Percentiles rank a stretch among this genome's conserved stretches.
phyloP scores from a whole-genome alignment of 768 basidiomycete species.

The Mycena vulgaris region DNA sequence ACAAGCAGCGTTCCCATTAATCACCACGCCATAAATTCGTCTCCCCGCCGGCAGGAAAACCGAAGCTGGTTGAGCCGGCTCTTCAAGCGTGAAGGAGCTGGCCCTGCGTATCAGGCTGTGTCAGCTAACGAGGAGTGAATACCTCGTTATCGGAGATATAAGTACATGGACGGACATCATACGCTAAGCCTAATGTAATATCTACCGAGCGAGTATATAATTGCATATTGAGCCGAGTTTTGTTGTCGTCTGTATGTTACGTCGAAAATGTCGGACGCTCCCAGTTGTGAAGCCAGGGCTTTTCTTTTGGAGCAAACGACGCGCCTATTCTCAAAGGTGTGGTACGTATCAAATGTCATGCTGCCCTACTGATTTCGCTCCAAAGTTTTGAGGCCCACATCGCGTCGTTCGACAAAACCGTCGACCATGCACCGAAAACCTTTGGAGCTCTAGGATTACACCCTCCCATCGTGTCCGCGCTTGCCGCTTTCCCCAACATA shows the following conservation, averaged over 20 bases:
- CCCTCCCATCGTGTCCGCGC: slow-evolving; percentile 61
- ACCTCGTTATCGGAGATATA: slow-evolving; percentile 2
- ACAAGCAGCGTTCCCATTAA: slow-evolving; percentile 54
- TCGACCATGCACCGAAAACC: slow-evolving; percentile 21
- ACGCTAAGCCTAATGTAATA: slow-evolving; percentile 12
- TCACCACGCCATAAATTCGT: slow-evolving; percentile 52
- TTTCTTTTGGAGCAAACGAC: background rate
- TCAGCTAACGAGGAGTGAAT: slow-evolving; percentile 52
- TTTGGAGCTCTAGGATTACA: slow-evolving; percentile 72
- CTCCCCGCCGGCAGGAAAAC: slow-evolving; percentile 37
- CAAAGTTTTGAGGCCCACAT: slow-evolving; percentile 41
- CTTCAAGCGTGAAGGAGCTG: slow-evolving; percentile 56
- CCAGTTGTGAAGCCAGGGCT: background rate
- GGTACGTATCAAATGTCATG: background rate
- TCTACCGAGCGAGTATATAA: no score
- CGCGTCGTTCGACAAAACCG: background rate
- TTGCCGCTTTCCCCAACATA: slow-evolving; percentile 77
- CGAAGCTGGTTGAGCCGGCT: slow-evolving; percentile 68
- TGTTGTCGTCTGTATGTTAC: background rate
- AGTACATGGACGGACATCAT: background rate
- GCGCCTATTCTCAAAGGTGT: slow-evolving; percentile 17
- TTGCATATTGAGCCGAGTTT: no score
- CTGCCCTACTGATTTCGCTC: background rate
- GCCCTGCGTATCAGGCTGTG: slow-evolving; percentile 65
- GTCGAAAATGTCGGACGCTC: background rate